Conservation (phyloP, 2,329 filamentous ascomycete genomes). For the Cordyceps fumosorosea region DNA sequence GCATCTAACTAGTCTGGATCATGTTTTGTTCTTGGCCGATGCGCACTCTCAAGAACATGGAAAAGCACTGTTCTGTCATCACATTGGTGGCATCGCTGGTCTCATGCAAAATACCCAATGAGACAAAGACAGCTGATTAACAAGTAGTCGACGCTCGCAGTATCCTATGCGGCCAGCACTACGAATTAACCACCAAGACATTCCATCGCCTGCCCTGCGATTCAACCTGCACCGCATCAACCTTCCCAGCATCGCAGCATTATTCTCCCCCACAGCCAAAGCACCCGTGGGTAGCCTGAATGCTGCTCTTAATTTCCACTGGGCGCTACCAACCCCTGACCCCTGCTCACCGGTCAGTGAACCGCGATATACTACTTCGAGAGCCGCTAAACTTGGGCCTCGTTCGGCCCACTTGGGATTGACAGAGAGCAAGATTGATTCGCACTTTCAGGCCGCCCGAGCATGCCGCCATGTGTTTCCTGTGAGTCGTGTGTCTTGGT, state of each 20-base stretch:
- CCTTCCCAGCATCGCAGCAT: not conserved
- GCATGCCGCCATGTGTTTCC: not conserved
- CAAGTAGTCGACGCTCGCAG: too few relatives aligned
- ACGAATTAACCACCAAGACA: not conserved
- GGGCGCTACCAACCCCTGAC: constrained; percentile 9
- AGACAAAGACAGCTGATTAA: too few relatives aligned
- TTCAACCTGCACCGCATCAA: not conserved
- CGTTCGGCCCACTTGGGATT: constrained; percentile 10
- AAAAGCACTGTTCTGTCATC: too few relatives aligned
- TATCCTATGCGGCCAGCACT: too few relatives aligned
- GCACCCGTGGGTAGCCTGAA: not conserved
- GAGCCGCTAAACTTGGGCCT: constrained; percentile 7
- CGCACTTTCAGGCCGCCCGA: not conserved
- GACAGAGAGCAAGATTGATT: not conserved
- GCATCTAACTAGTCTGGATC: not conserved
- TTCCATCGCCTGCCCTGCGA: not conserved
- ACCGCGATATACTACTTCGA: not conserved
- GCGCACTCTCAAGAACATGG: too few relatives aligned
- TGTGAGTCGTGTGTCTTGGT: not conserved
- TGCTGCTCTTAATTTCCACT: constrained; percentile 14
- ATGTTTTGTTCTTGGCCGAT: not conserved
- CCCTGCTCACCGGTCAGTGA: not conserved
- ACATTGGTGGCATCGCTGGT: too few relatives aligned
- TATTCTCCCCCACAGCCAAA: not conserved
- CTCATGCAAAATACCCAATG: too few relatives aligned